Base-by-base conservation (phyloP, 2,329 filamentous ascomycete species). In the Geosmithia morbida region DNA sequence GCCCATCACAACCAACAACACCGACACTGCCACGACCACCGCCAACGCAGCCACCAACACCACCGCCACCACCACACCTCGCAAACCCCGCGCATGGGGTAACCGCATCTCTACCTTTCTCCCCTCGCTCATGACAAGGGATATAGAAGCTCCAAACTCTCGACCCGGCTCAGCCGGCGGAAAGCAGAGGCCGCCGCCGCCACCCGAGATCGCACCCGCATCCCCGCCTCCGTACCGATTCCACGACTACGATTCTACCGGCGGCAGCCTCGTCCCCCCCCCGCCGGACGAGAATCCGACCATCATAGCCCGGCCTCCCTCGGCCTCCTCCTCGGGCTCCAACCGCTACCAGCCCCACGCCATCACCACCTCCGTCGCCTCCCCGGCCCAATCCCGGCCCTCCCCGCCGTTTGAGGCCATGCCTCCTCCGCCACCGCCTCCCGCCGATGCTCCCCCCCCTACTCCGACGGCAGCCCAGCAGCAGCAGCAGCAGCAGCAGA, bases 41-140 rank as follows among this genome's bases (percentile, higher is more conserved):
- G 29, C 45, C 29, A 39, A 39, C 39, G 43, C 19, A 29, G 7
- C 4, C 22, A 45, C 22, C 22, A 26, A 26, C 22, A 26, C 22
- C 4, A 26, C 22, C 22, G 8, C 4, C 22, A 26, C 22, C 4
- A 8, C 22, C 22, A 26, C 53, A 37, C 45, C 53, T 14, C 30
- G 44, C 41, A 65, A 61, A 53, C 59, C 65, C 30, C 59, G 55
- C 47, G 60, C 56, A 40, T 67, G 64, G 65, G 54, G 58, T 48
- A 54, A 57, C 45, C 63, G 64, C 49, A 50, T 65, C 42, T 65
- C 63, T 41, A 58, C 60, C 18, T 54, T 66, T 41, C 54, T 66
- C 44, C 65, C 63, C 44, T 59, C 61, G 53, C 65, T 68, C 58
- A 66, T 61, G 44, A 47, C 59, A 33, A 42, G 33, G 22, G 45